A percentile compares a stretch with the other conserved stretches of the same genome.
Conservation (phyloP, 257 asterid genomes). For the Anisodus tanguticus region DNA sequence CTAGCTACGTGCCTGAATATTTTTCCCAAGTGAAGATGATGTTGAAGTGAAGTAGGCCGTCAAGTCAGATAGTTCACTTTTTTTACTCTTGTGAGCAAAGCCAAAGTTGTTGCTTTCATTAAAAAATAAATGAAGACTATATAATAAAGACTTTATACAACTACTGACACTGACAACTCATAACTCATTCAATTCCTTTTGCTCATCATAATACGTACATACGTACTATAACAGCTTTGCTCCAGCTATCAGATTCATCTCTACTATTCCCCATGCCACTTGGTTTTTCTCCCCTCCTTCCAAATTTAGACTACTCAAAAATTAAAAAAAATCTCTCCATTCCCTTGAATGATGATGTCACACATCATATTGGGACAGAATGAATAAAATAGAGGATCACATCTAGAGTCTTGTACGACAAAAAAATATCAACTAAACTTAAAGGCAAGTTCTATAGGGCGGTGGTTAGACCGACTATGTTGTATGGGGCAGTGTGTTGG, state of each 20-base stretch:
- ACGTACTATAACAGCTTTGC: slow-evolving; percentile 7
- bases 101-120: slow-evolving; percentile 26
- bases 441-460: no score
- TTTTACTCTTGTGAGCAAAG: not conserved
- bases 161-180: slow-evolving; percentile 21
- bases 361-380: no score
- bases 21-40: not conserved
- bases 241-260: slow-evolving; percentile 31
- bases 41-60: not conserved
- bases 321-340: no score
- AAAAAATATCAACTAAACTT: no score
- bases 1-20: not conserved
- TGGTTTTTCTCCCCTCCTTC: not conserved
- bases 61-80: not conserved
- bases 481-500: no score
- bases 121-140: not conserved
- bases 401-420: no score
- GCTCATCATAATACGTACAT: not conserved
- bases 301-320: not conserved
- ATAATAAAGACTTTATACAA: not conserved
- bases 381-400: no score
- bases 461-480: no score
- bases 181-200: slow-evolving; percentile 29
- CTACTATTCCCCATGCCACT: not conserved
- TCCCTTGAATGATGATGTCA: no score